phyloP scores from a whole-genome alignment of 2,329 filamentous ascomycete genomes.

The Graphiopsis chlorocephala region DNA sequence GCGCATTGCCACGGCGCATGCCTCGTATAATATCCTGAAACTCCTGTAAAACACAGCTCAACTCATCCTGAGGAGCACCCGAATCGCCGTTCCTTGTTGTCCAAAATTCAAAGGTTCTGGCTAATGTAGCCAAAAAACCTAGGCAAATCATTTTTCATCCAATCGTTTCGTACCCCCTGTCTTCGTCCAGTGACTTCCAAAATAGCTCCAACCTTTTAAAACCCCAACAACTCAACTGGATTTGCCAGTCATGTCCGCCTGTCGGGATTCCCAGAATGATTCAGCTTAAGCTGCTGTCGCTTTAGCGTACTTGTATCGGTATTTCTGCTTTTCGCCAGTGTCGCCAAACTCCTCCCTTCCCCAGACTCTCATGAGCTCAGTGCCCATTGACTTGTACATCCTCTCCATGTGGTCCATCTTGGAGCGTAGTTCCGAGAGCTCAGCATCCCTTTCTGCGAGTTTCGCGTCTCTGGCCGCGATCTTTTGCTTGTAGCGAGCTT shows the following conservation, averaged over 20 bases:
- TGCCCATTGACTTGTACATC: constrained; percentile 34
- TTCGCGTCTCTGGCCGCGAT: constrained; percentile 13
- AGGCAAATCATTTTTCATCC: background rate
- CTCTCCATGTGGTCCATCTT: constrained; percentile 26
- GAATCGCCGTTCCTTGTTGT: background rate
- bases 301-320: constrained; percentile 32
- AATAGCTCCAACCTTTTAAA: background rate
- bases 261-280: background rate
- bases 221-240: background rate
- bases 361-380: constrained; percentile 75
- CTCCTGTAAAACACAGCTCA: background rate
- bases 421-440: constrained; percentile 21
- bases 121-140: background rate
- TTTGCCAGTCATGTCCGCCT: background rate
- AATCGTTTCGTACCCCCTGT: background rate
- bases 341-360: constrained; percentile 54
- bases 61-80: constrained; percentile 12
- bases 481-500: constrained; percentile 8
- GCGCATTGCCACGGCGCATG: background rate
- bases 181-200: background rate
- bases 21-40: background rate
- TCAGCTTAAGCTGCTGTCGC: background rate
- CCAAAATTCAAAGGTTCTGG: background rate
- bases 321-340: constrained; percentile 32
- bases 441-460: constrained; percentile 23